A percentile compares a stretch with the other conserved stretches of the same genome.
Evolutionary conservation across 2,329 filamentous ascomycete species (phyloP).

Genomic region (Arthrobotrys sinensis): DNA sequence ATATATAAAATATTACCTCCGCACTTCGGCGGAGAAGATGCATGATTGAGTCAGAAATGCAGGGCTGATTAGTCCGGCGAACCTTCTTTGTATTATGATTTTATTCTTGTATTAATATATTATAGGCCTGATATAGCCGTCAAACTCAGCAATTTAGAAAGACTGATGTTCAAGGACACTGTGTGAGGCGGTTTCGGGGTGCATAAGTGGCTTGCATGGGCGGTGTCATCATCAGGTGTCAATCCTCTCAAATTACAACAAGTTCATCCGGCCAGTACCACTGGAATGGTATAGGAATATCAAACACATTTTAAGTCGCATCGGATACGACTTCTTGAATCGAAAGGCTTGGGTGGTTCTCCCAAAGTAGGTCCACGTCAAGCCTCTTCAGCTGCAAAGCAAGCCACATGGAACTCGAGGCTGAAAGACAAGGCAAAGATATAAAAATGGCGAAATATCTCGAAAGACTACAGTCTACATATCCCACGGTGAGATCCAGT

Average conservation of each 20-base stretch:
- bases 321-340: conserved; percentile 17
- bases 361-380: too few species aligned
- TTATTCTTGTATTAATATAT: background rate
- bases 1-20: conserved; percentile 12
- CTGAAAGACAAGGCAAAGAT: too few species aligned
- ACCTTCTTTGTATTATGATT: background rate
- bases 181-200: conserved; percentile 15
- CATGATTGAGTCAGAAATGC: conserved; percentile 35
- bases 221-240: conserved; percentile 29
- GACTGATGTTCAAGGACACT: background rate
- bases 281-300: background rate
- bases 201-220: conserved; percentile 16
- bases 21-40: conserved; percentile 7
- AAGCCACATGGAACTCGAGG: too few species aligned
- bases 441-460: too few species aligned
- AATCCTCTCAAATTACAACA: conserved; percentile 3
- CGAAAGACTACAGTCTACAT: too few species aligned
- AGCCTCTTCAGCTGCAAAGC: too few species aligned
- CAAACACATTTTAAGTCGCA: background rate
- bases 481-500: too few species aligned
- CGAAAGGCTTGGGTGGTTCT: background rate
- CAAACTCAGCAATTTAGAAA: background rate
- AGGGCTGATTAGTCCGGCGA: conserved; percentile 11
- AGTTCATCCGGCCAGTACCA: background rate
- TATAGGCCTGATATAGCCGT: background rate